These are phyloP conservation scores for Spizellomyces punctatus DNA, from an alignment of 192 early-diverging fungal species.

Conservation along the genomic window DNA sequence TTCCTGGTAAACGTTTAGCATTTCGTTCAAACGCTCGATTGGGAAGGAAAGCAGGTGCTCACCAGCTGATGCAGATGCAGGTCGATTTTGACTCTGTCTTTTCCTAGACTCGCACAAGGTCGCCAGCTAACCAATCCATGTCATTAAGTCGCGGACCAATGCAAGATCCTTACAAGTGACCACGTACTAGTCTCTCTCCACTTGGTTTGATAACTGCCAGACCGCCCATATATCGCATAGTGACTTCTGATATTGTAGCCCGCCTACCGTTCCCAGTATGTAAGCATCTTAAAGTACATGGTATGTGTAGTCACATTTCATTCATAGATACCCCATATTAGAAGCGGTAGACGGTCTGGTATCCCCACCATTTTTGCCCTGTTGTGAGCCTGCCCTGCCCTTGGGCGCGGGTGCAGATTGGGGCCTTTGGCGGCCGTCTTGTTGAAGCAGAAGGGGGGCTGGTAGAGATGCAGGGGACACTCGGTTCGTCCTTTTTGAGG, in stretches of 20 bases:
- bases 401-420: no score
- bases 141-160: neutral
- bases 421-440: no score
- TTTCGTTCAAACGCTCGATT: neutral
- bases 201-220: neutral
- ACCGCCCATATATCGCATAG: neutral
- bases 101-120: neutral
- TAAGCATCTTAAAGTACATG: neutral
- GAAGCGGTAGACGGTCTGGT: no score
- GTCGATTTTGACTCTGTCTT: neutral
- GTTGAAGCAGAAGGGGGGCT: no score
- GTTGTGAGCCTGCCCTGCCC: no score
- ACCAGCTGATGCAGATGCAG: neutral
- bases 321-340: neutral
- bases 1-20: neutral
- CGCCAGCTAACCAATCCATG: neutral
- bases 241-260: neutral
- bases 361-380: no score
- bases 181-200: conserved; percentile 1
- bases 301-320: neutral
- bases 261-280: neutral
- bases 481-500: no score
- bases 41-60: neutral
- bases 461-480: no score
- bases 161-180: neutral